Base-by-base conservation (phyloP, 2,329 filamentous ascomycete genomes). In the Chalaropsis ovoidea region DNA sequence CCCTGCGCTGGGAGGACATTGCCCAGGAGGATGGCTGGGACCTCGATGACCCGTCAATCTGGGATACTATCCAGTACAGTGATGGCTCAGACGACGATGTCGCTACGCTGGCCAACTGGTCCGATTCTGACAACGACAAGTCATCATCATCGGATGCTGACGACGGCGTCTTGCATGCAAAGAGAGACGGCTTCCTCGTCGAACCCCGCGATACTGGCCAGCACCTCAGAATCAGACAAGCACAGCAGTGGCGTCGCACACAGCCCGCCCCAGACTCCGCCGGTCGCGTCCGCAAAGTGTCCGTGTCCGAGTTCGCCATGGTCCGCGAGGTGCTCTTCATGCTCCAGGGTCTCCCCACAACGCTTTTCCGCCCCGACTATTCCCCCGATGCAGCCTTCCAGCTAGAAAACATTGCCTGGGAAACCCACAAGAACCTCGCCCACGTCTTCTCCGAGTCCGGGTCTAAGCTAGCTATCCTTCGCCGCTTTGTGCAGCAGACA, bases 301-400 rank as follows among this genome's bases (percentile, higher is more conserved):
- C 75, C 1, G 77, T 93, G 5, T 83, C 87, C 0, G 92, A 96
- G 72, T 77, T 88, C 1, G 85, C 92, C 69, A 78, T 86, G 11
- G 77, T 92, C 31, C 84, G 90, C 61, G 91, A 97, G 64, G 82
- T 85, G 0, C 77, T 96, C 0, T 93, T 90, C 71, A 95, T 96
- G 89, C 80, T 97, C 0, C 83, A 85, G 64, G 92, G 92, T 0
- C 77, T 94, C 3, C 82, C 86, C 5, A 93, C 88, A 1, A 86
- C 85, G 1, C 72, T 96, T 0, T 96, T 92, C 70, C 76, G 76
- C 65, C 24, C 70, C 2, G 71, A 78, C 61, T 77, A 76, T 15
- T 69, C 72, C 6, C 77, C 77, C 0, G 72, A 75, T 1, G 70
- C 75, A 3, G 70, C 70, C 0, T 82, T 78, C 64, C 78, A 82